These are phyloP conservation scores for Aspergillus arachidicola DNA, from an alignment of 2,329 filamentous ascomycete species.

Conservation along the genomic window DNA sequence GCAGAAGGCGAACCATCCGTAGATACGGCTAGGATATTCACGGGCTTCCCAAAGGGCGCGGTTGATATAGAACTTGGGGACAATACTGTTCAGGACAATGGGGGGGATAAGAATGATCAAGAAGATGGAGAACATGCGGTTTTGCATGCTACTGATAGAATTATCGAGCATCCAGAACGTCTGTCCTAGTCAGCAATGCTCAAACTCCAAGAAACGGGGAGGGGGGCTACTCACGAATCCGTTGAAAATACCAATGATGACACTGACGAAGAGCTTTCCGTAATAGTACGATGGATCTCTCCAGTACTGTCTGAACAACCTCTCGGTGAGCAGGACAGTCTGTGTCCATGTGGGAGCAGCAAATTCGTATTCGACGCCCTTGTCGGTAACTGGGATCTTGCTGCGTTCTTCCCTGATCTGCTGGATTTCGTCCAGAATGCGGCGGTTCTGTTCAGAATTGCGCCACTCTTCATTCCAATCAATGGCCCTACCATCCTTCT, in stretches of 20 bases:
- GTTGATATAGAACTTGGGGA: slow-evolving; percentile 78
- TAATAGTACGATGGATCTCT: slow-evolving; percentile 76
- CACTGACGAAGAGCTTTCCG: slow-evolving; percentile 71
- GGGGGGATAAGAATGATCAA: slow-evolving; percentile 68
- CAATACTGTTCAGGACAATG: slow-evolving; percentile 70
- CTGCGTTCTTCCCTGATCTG: slow-evolving; percentile 62
- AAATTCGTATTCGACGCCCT: slow-evolving; percentile 57
- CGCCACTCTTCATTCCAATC: slow-evolving; percentile 79
- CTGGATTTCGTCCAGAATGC: slow-evolving; percentile 66
- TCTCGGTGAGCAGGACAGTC: slow-evolving; percentile 66
- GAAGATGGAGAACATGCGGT: slow-evolving; percentile 75
- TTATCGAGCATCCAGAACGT: slow-evolving; percentile 73
- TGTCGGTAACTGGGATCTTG: slow-evolving; percentile 48
- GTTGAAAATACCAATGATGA: slow-evolving; percentile 75
- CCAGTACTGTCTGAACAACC: slow-evolving; percentile 74
- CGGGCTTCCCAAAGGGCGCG: slow-evolving; percentile 72
- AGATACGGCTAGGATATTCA: slow-evolving; percentile 74
- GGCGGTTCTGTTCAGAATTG: slow-evolving; percentile 62
- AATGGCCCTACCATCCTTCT: slow-evolving; percentile 58
- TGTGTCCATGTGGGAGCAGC: slow-evolving; percentile 67
- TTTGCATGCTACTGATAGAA: slow-evolving; percentile 69
- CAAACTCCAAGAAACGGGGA: neutral
- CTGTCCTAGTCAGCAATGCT: slow-evolving; percentile 13
- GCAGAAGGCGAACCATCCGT: slow-evolving; percentile 75
- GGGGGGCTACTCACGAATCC: slow-evolving; percentile 54